These are phyloP conservation scores for Calonectria fujianensis DNA, from an alignment of 2,329 filamentous ascomycete genomes.

Conservation along the genomic window DNA sequence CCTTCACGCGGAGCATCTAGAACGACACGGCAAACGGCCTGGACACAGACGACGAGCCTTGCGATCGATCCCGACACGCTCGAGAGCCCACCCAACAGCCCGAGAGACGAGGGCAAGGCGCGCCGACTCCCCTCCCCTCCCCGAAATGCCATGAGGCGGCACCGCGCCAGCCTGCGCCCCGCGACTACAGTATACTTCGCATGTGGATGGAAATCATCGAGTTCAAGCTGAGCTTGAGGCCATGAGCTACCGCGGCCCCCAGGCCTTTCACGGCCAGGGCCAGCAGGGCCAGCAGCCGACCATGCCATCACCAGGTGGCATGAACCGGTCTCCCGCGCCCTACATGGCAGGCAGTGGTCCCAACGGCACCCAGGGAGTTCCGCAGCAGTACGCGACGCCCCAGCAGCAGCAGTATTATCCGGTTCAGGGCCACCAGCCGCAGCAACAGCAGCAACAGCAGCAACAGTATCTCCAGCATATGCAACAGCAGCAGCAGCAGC, in stretches of 20 bases:
- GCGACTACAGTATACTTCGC: constrained; percentile 51
- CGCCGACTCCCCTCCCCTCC: constrained; percentile 19
- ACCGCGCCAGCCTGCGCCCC: constrained; percentile 55
- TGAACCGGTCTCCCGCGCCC: constrained; percentile 47
- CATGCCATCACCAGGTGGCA: constrained; percentile 42
- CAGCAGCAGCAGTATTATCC: constrained; percentile 55
- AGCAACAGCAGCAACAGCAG: constrained; percentile 55
- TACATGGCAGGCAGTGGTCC: constrained; percentile 42
- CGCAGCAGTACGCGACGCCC: constrained; percentile 55
- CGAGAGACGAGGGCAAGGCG: constrained; percentile 18
- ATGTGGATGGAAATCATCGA: constrained; percentile 44
- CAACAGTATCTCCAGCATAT: constrained; percentile 53
- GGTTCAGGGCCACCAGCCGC: constrained; percentile 51
- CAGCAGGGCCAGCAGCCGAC: constrained; percentile 54
- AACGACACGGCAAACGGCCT: constrained; percentile 42
- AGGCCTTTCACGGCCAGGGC: constrained; percentile 56
- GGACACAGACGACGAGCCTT: constrained; percentile 29
- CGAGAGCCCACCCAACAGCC: constrained; percentile 25
- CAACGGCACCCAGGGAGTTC: constrained; percentile 42
- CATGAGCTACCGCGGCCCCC: constrained; percentile 61
- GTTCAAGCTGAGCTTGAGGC: constrained; percentile 48
- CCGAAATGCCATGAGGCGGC: constrained; percentile 52
- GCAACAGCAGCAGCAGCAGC: constrained; percentile 47
- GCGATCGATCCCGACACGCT: constrained; percentile 22
- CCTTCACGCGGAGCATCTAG: constrained; percentile 44